phyloP scores from a whole-genome alignment of 768 basidiomycete genomes.

The Russula sp. region DNA sequence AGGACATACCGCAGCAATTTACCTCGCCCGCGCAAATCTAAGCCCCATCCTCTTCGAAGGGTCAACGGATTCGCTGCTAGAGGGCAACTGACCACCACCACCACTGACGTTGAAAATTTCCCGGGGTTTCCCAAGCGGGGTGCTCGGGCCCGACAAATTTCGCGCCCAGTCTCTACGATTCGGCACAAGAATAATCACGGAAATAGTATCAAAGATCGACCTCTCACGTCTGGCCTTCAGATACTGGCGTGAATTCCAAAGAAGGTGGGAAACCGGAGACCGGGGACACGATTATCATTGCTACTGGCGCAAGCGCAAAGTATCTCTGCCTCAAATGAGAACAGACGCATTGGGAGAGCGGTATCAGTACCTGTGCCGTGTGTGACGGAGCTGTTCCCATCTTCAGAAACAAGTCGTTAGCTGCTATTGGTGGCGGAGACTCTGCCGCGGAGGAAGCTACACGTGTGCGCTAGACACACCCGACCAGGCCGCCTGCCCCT shows the following conservation, averaged over 20 bases:
- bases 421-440: constrained; percentile 97
- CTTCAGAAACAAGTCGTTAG: constrained; percentile 93
- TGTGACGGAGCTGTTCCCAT: constrained; percentile 99
- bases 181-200: constrained; percentile 94
- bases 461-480: constrained; percentile 53
- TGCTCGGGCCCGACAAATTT: constrained; percentile 95
- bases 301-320: constrained; percentile 96
- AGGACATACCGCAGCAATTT: constrained; percentile 94
- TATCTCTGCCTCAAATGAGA: constrained; percentile 87
- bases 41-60: constrained; percentile 94
- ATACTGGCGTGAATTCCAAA: constrained; percentile 92
- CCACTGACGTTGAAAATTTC: constrained; percentile 96
- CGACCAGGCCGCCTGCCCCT: too few relatives aligned
- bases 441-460: constrained; percentile 98
- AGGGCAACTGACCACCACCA: constrained; percentile 96
- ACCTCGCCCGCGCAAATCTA: constrained; percentile 95
- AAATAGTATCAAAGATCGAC: constrained; percentile 94
- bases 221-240: constrained; percentile 89
- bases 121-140: constrained; percentile 94
- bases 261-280: constrained; percentile 84
- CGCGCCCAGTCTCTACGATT: constrained; percentile 92
- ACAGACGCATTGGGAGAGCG: constrained; percentile 95
- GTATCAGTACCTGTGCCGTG: constrained; percentile 97
- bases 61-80: constrained; percentile 99
- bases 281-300: constrained; percentile 88